phyloP scores from a whole-genome alignment of 495 filamentous ascomycete species.

The Penicillium pulvis region DNA sequence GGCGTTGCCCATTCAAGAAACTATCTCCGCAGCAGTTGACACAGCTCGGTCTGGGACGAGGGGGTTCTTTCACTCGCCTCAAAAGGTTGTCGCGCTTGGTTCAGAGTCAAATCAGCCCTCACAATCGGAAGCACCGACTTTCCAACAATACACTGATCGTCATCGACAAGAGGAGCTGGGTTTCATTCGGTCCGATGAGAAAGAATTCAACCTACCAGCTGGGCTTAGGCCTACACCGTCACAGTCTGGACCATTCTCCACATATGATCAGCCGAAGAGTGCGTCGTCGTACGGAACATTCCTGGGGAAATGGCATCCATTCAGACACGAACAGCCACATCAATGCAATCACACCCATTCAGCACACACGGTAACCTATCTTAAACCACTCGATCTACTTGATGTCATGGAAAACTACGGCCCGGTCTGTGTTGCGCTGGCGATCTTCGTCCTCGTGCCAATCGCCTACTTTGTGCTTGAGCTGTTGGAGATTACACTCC shows the following conservation, averaged over 20 bases:
- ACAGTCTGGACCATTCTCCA: neutral
- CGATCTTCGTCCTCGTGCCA: conserved; percentile 27
- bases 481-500: conserved; percentile 18
- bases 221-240: neutral
- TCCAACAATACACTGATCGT: conserved; percentile 4
- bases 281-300: conserved; percentile 7
- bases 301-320: conserved; percentile 7
- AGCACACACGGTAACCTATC: conserved; percentile 4
- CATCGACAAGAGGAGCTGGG: neutral
- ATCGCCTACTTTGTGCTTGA: conserved; percentile 26
- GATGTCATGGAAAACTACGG: conserved; percentile 22
- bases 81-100: neutral
- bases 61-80: neutral
- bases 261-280: neutral
- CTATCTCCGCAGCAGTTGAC: neutral
- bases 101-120: neutral
- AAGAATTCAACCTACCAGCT: neutral
- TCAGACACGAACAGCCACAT: neutral
- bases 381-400: conserved; percentile 11
- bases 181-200: conserved; percentile 6
- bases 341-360: neutral
- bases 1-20: conserved; percentile 6
- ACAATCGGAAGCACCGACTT: neutral
- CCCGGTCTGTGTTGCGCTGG: conserved; percentile 24
- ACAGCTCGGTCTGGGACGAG: neutral